Base-by-base conservation (phyloP, 352 stramenopile genomes). In the Pythium phragmiticola region DNA sequence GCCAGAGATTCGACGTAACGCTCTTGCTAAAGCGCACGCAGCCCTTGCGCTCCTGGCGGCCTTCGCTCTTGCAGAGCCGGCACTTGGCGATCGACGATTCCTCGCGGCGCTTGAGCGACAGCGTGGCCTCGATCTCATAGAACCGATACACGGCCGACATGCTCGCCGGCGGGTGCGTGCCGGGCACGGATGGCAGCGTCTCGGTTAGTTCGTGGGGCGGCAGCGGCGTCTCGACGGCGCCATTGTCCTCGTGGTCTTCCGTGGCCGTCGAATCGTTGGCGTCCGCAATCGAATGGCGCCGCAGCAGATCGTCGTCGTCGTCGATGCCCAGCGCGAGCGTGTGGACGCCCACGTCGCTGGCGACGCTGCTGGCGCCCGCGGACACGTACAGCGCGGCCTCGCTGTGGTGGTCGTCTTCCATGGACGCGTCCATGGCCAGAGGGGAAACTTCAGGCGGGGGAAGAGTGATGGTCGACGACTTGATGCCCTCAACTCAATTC, bases 1-100 rank as follows among this genome's bases (percentile, higher is more conserved):
- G 79, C 83, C 83, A 92, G 51, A 92, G 61, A 69, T 92, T 92
- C 19, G 83, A 92, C 50, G 83, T 92, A 47, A 92, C 83, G 63
- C 83, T 92, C 70, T 92, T 92, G 68, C 83, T 90, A 54, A 92
- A 92, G 49, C 81, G 73, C 50, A 92, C 83, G 37, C 68, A 84
- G 30, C 76, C 69, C 63, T 90, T 90, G 69, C 81, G 79, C 52
- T 90, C 81, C 7, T 75, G 43, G 46, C 87, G 86, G 19, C 81
- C 83, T 62, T 89, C 74, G 26, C 77, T 60, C 8, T 69, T 54
- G 51, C 83, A 92, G 34, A 90, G 63, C 49, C 75, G 84, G 62
- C 83, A 92, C 46, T 74, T 75, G 34, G 83, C 83, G 56, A 89
- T 82, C 41, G 80, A 82, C 55, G 83, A 90, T 66, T 90, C 81